Evolutionary conservation across 2,329 filamentous ascomycete species (phyloP), one percentile per base, ranked within the genome.

Genomic region (Dactylellina sp.): DNA sequence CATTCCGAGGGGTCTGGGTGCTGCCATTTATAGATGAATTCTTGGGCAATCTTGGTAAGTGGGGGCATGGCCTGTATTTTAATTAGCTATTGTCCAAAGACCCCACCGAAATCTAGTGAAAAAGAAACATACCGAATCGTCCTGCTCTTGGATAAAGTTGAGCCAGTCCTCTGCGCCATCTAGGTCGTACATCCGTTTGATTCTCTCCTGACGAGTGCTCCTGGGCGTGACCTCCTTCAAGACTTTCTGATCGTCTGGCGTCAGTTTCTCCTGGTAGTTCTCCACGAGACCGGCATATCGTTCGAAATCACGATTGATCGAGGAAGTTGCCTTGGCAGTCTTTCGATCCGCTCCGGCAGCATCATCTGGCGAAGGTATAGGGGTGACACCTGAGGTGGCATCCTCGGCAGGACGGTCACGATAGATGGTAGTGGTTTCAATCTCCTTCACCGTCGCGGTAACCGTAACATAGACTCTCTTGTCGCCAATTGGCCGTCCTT

Each of bases 21-120:
- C 20, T 77, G 76, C 47, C 72, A 70, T 28, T 60, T 60, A 32
- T 63, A 72, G 44, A 76, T 65, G 49, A 63, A 75, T 2, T 65
- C 42, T 63, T 76, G 77, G 4, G 68, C 32, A 22, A 77, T 77
- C 25, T 77, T 78, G 25, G 77, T 77, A 46, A 78, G 68, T 20
- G 74, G 74, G n/a, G 76, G 75, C 59, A 77, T 59, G 12, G 66
- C 71, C 75, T 76, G 18, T n/a, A 32, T 5, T 32, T 3, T 14
- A 6, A 32, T 60, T 44, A 60, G 53, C 53, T 20, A 25, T 1
- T n/a, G 5, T 35, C 39, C 50, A 32, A 32, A 57, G 24, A 40
- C 5, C 28, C 1, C 7, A 12, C 40, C 11, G 2, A 14, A 7
- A 37, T 28, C 20, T 16, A 20, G 12, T 47, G 6, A 4, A 5